Percentiles rank a stretch among this genome's conserved stretches.
Evolutionary conservation across 2,329 filamentous ascomycete species (phyloP).

Genomic region (Penicillium sp.): DNA sequence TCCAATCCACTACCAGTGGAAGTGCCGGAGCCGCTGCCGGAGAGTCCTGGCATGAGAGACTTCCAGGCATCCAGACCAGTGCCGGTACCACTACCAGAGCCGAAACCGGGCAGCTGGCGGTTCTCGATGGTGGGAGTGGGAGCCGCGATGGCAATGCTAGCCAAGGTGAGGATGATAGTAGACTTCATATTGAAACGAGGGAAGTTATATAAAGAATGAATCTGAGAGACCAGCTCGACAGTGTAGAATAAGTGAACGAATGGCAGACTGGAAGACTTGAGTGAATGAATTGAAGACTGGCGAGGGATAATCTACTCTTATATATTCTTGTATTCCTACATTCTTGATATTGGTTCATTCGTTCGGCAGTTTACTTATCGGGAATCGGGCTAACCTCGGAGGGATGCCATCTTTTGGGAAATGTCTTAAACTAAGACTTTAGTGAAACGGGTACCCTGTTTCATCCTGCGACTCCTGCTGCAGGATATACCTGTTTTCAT

Average conservation of each 20-base stretch:
- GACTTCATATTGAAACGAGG: constrained; percentile 18
- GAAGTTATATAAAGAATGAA: constrained; percentile 1
- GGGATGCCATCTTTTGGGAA: background rate
- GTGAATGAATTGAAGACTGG: background rate
- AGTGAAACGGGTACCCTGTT: constrained; percentile 2
- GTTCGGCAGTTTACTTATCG: background rate
- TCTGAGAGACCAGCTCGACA: constrained; percentile 15
- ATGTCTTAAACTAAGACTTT: background rate
- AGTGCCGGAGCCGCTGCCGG: background rate
- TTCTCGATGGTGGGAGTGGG: constrained; percentile 21
- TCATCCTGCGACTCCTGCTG: background rate
- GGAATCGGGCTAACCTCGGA: background rate
- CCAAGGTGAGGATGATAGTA: constrained; percentile 15
- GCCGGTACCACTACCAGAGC: constrained; percentile 6
- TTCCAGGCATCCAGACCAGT: constrained; percentile 8
- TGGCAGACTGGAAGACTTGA: background rate
- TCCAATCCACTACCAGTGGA: constrained; percentile 7
- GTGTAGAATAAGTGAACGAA: background rate
- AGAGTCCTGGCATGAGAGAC: background rate
- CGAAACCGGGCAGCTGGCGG: constrained; percentile 15
- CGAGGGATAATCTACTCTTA: background rate
- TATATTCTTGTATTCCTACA: background rate
- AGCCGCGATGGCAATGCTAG: constrained; percentile 18
- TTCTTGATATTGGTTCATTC: background rate
- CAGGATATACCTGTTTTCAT: background rate